These are phyloP conservation scores for Rhamnella rubrinervis DNA, from an alignment of 331 rosid genomes.

Conservation along the genomic window DNA sequence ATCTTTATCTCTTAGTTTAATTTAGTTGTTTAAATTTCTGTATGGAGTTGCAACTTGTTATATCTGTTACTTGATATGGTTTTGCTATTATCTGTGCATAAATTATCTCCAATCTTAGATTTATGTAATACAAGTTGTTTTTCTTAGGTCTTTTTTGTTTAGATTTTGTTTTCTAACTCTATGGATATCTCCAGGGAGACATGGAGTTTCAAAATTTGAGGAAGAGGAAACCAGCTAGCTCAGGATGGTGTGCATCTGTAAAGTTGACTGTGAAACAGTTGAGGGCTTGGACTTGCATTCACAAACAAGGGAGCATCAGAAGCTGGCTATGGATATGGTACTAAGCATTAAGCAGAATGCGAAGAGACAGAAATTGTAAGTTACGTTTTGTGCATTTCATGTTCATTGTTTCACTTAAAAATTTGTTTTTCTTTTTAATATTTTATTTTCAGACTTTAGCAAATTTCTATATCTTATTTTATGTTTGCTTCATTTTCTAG, in stretches of 20 bases:
- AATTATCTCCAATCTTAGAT: constrained; percentile 4
- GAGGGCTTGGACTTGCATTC: constrained; percentile 97
- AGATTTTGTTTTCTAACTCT: background rate
- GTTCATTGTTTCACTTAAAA: background rate
- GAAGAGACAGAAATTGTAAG: constrained; percentile 77
- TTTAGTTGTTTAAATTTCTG: constrained; percentile 5
- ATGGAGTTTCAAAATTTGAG: constrained; percentile 59
- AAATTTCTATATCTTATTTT: constrained; percentile 15
- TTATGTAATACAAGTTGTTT: constrained; percentile 1
- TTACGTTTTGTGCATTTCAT: background rate
- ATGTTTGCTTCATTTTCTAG: constrained; percentile 34
- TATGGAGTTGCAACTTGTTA: background rate
- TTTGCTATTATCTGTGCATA: constrained; percentile 2
- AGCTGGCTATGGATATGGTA: constrained; percentile 90
- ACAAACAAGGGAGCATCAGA: constrained; percentile 95
- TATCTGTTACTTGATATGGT: constrained; percentile 7
- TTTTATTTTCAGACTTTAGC: background rate
- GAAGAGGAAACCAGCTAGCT: constrained; percentile 70
- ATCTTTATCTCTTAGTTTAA: background rate
- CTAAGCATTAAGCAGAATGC: constrained; percentile 86
- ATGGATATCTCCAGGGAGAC: constrained; percentile 62
- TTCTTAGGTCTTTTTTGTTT: background rate
- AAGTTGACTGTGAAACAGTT: constrained; percentile 91
- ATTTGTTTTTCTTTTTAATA: background rate
- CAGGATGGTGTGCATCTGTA: constrained; percentile 99